Evolutionary conservation across 2,329 filamentous ascomycete genomes (phyloP).

Genomic region (Diaporthe sp.): DNA sequence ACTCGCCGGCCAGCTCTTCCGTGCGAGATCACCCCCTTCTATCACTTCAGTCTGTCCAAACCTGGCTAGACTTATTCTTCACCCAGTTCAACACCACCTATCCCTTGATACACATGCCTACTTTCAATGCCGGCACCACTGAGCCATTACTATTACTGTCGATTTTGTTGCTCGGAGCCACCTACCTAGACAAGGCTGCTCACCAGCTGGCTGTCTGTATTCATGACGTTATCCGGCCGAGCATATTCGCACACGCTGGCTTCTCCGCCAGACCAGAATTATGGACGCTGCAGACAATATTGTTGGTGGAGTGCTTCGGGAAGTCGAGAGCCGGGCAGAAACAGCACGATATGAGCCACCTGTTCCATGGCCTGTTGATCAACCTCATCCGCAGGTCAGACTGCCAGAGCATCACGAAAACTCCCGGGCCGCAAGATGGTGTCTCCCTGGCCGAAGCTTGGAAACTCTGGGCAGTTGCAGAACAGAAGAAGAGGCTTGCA

Average conservation of each 20-base stretch:
- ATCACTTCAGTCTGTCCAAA: slow-evolving; percentile 64
- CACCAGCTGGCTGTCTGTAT: slow-evolving; percentile 73
- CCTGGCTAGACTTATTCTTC: slow-evolving; percentile 72
- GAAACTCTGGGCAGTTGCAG: slow-evolving; percentile 66
- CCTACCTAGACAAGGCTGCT: slow-evolving; percentile 69
- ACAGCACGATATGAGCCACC: slow-evolving; percentile 73
- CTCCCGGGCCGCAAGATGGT: slow-evolving; percentile 23
- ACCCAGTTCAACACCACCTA: slow-evolving; percentile 72
- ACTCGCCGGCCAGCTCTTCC: slow-evolving; percentile 52
- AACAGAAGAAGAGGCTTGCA: slow-evolving; percentile 72
- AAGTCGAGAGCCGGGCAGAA: slow-evolving; percentile 73
- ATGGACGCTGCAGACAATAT: slow-evolving; percentile 72
- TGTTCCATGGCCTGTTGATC: slow-evolving; percentile 60
- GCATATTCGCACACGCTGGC: slow-evolving; percentile 69
- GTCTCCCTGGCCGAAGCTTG: slow-evolving; percentile 62
- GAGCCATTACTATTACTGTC: slow-evolving; percentile 68
- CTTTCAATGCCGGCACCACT: slow-evolving; percentile 64
- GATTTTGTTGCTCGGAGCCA: slow-evolving; percentile 71
- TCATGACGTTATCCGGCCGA: slow-evolving; percentile 70
- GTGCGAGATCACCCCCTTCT: slow-evolving; percentile 65
- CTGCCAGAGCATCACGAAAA: slow-evolving; percentile 52
- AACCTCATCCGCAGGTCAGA: slow-evolving; percentile 55
- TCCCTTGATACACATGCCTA: slow-evolving; percentile 70
- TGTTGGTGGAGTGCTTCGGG: slow-evolving; percentile 75
- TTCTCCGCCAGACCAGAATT: slow-evolving; percentile 72